A percentile compares a stretch with the other conserved stretches of the same genome.
These are phyloP conservation scores for Termitomyces sp. DNA, from an alignment of 768 basidiomycete species.

Conservation along the genomic window DNA sequence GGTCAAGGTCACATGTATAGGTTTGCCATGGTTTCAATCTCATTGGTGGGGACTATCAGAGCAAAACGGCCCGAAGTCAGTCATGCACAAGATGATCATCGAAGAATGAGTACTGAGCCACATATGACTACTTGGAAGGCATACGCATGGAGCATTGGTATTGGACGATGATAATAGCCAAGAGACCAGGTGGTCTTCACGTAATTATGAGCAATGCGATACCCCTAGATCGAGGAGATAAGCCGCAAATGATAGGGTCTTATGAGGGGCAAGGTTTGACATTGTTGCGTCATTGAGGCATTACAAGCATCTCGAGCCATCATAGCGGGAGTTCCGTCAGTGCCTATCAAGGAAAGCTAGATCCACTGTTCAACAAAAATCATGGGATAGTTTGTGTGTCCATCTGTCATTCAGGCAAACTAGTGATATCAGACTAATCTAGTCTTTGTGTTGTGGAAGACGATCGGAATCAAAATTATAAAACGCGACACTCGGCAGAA, in stretches of 20 bases:
- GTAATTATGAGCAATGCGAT: no score
- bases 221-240: conserved; percentile 2
- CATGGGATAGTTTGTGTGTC: not conserved
- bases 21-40: not conserved
- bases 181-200: not conserved
- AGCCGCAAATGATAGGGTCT: not conserved
- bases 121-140: not conserved
- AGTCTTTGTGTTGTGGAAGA: not conserved
- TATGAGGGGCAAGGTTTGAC: not conserved
- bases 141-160: not conserved
- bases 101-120: not conserved
- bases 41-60: no score
- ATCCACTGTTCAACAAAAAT: not conserved
- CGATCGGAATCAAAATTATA: not conserved
- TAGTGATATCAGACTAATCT: not conserved
- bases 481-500: not conserved
- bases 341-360: not conserved
- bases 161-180: not conserved
- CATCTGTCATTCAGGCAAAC: not conserved
- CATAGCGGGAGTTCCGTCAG: conserved; percentile 1
- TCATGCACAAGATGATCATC: not conserved
- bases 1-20: no score
- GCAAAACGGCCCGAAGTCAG: not conserved
- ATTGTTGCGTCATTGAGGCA: not conserved
- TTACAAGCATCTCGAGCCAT: not conserved